Percentiles rank a stretch among this genome's conserved stretches.
Conservation (phyloP, 2,329 filamentous ascomycete genomes). For the Fusarium sp. region DNA sequence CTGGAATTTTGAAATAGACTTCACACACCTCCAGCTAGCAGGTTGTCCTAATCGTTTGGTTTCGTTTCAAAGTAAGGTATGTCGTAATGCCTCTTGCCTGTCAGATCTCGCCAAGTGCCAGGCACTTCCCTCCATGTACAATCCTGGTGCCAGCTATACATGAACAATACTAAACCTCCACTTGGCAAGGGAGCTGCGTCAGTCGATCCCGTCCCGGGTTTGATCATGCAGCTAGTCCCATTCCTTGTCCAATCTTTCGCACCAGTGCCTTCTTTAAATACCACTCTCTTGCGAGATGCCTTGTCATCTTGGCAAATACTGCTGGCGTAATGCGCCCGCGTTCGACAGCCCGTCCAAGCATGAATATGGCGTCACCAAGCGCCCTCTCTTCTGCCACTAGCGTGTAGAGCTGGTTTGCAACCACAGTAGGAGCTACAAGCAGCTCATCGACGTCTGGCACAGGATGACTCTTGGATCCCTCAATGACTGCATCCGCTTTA, state of each 20-base stretch:
- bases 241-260: conserved; percentile 80
- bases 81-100: conserved; percentile 15
- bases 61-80: conserved; percentile 13
- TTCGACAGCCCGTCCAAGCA: conserved; percentile 80
- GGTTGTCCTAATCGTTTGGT: conserved; percentile 12
- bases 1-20: conserved; percentile 21
- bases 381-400: conserved; percentile 90
- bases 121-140: conserved; percentile 2
- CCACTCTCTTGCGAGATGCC: conserved; percentile 80
- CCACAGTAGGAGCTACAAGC: conserved; percentile 91
- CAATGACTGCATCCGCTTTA: conserved; percentile 83
- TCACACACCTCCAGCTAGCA: conserved; percentile 18
- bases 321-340: conserved; percentile 75
- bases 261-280: conserved; percentile 86
- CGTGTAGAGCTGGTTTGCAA: conserved; percentile 91
- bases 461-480: conserved; percentile 74
- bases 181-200: conserved; percentile 13
- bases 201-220: conserved; percentile 4
- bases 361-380: conserved; percentile 87
- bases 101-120: conserved; percentile 15
- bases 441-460: conserved; percentile 88
- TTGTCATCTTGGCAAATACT: conserved; percentile 83
- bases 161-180: conserved; percentile 38
- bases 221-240: conserved; percentile 69
- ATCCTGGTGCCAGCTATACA: conserved; percentile 8